Base-by-base conservation (phyloP, 192 early-diverging fungal genomes). In the Backusella tuberculispora region DNA sequence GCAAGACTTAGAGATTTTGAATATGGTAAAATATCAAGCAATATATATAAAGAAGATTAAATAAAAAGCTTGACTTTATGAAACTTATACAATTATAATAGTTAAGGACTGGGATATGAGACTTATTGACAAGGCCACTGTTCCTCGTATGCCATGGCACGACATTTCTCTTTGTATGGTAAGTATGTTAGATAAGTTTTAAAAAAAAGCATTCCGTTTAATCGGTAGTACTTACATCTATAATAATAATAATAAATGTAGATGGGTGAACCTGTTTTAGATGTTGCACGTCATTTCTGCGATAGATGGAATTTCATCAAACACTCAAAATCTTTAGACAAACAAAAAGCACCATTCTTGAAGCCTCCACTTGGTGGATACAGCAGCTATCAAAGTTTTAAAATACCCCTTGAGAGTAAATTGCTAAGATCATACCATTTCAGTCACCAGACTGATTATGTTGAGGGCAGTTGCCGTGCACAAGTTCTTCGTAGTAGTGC, bases 301-400 rank as follows among this genome's bases (percentile, higher is more conserved):
- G 87, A 94, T 83, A 88, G 94, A 26, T 95, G 94, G 94, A 95
- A 95, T 73, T 95, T 93, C 78, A 84, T 94, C 76, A 95, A 95
- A 80, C 82, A 85, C 74, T 80, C 85, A 70, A 92, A 91, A 72
- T 85, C 85, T 12, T 74, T 84, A 81, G 84, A 83, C 63, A 85
- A 85, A 66, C 14, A 80, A n/a, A 81, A 89, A 17, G 82, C 91
- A 66, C 88, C 90, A 38, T 88, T 90, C 71, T 74, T 93, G 79
- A 84, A 87, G 74, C 92, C 92, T 72, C 80, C 75, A 13, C 40
- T 80, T 7, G 77, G 77, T 7, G 81, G 74, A 0, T 76, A 72
- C 26, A 56, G 70, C 43, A 40, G 48, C 10, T 38, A 44, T 0
- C 78, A 80, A 69, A 66, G 53, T 14, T 80, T 80, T 38, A n/a